These are phyloP conservation scores for Musa schizocarpa DNA, from an alignment of 176 grass and related monocot species.

Conservation along the genomic window DNA sequence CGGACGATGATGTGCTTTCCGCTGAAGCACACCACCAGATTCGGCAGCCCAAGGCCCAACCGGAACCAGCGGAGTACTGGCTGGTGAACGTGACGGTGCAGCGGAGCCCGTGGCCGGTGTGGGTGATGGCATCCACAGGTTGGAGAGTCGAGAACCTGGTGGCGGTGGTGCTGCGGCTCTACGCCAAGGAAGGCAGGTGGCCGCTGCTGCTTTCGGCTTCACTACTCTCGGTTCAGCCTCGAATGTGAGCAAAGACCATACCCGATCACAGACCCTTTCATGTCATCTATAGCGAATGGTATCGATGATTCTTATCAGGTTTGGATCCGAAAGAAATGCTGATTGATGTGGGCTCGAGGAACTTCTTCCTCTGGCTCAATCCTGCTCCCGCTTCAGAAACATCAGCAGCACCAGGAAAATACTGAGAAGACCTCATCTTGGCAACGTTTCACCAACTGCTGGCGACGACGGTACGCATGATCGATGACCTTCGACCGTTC, in stretches of 20 bases:
- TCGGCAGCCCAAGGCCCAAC: conserved; percentile 45
- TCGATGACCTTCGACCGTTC: no score
- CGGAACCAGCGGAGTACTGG: background rate
- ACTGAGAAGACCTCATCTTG: background rate
- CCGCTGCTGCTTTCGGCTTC: background rate
- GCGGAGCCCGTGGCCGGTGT: conserved; percentile 7
- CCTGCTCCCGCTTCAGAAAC: no score
- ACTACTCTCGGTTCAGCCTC: conserved; percentile 15
- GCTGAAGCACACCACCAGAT: conserved; percentile 7
- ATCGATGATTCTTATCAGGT: conserved; percentile 21
- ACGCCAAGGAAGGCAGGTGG: conserved; percentile 1
- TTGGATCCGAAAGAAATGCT: conserved; percentile 57
- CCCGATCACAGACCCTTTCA: background rate
- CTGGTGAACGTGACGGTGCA: conserved; percentile 9
- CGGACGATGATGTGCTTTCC: no score
- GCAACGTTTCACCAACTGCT: background rate
- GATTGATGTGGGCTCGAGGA: conserved; percentile 58
- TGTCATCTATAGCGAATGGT: background rate
- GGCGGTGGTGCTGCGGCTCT: background rate
- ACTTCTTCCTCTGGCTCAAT: conserved; percentile 75
- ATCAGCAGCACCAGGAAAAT: no score
- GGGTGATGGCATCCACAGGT: background rate
- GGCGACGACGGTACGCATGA: no score
- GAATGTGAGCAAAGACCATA: background rate
- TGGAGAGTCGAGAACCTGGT: background rate